Base-by-base conservation (phyloP, 768 basidiomycete species). In the Amanita pseudoporphyria region DNA sequence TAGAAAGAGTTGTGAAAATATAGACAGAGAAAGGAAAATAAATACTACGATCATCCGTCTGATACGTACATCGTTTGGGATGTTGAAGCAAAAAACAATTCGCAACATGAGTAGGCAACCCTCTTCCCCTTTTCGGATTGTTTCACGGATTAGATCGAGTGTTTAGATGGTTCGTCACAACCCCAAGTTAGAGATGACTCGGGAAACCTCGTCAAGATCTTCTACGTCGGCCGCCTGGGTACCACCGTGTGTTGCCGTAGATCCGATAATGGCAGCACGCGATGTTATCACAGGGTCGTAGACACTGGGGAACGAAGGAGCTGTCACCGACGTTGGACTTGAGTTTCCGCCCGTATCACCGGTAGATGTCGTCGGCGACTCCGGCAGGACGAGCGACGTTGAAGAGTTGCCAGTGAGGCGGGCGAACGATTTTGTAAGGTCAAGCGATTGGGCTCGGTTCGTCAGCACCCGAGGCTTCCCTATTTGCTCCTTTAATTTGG, bases 381-480 rank as follows among this genome's bases (percentile, higher is more conserved):
- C 86, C 1, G 87, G 86, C 33, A 78, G 81, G 21, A 77, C 75
- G 39, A 82, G 67, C 46, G 76, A 71, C 48, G 80, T 61, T 16
- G 80, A 74, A 59, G 49, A 35, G 12, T 50, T 40, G 39, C 88
- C 88, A 4, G 81, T 80, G 56, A 90, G 88, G 47, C 81, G 82
- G n/a, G 81, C 82, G 26, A 92, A 74, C 5, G 90, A 91, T 56
- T 81, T 81, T 0, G 87, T 90, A 55, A 95, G 69, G 61, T 95
- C 91, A 41, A 95, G 81, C 4, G 86, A 89, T 62, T 94, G 91
- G 0, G 91, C 91, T 14, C 91, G 84, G 57, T 89, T 89, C 53
- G 82, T 82, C 54, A 91, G 68, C 3, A 87, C 84, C 42, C 89
- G 83, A 4, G 87, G 87, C 66, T 89, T 89, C 30, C 73, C 71